Base-by-base conservation (phyloP, 768 basidiomycete genomes). In the Mycena galopus region DNA sequence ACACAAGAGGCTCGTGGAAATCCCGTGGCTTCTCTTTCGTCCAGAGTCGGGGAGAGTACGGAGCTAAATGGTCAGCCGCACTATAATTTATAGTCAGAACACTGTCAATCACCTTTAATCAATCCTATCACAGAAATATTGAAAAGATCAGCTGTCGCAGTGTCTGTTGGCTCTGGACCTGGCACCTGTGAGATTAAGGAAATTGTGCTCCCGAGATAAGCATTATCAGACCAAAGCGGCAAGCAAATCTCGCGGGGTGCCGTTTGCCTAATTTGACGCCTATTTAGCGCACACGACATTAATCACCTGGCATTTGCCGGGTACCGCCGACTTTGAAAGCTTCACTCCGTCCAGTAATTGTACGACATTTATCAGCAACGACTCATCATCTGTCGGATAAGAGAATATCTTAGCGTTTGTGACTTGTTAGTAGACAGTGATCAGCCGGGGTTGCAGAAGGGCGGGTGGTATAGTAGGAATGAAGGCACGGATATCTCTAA, bases 51-150 rank as follows among this genome's bases (percentile, higher is more conserved):
- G 14, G 56, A n/a, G 14, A 47, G n/a, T 1, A 60, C 35, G 35
- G n/a, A 37, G 21, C 12, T 23, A 5, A 25, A 37, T 10, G 21
- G 19, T 25, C 60, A 37, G 39, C 60, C 21, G 30, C 21, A 50
- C 32, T 44, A 8, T n/a, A 19, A 32, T 51, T 27, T 14, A 51
- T 12, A 7, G 47, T 44, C 27, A 27, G 33, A 6, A 50, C n/a
- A 47, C 21, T 63, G 61, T n/a, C 44, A 50, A 33, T 63, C 61
- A 33, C 21, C 29, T 16, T n/a, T 63, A 50, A 63, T 63, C 44
- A 63, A 32, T 50, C 32, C 47, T 63, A 32, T 63, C 44, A 21
- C 37, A 44, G 59, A 27, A 21, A 63, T 63, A 63, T 63, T 51
- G 61, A 12, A 60, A 19, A 61, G 59, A 44, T 39, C 59, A 42